Conservation (phyloP, 1,139 yeast species). For the Nematodospora anomalae region DNA sequence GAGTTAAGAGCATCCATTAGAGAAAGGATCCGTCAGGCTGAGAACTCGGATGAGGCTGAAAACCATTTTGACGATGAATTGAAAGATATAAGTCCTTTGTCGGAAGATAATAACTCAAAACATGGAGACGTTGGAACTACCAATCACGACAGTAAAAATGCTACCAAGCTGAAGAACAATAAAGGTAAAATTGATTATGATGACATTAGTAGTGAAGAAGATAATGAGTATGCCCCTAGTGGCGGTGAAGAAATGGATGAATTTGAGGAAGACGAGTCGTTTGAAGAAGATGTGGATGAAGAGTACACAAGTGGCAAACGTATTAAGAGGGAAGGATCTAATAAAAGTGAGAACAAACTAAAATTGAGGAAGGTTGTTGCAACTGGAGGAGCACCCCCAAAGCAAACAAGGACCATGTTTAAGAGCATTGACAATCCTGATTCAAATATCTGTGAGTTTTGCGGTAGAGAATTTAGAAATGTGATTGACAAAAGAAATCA, state of each 20-base stretch:
- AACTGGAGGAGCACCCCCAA: slow-evolving; percentile 6
- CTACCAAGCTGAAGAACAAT: slow-evolving; percentile 11
- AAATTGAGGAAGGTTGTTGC: neutral
- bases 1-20: slow-evolving; percentile 15
- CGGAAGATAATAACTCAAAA: neutral
- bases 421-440: slow-evolving; percentile 15
- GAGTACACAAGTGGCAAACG: slow-evolving; percentile 8
- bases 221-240: slow-evolving; percentile 7
- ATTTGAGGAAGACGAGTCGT: slow-evolving; percentile 8
- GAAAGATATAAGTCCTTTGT: slow-evolving; percentile 1
- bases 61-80: slow-evolving; percentile 4
- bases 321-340: slow-evolving; percentile 2
- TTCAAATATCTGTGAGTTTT: slow-evolving; percentile 15
- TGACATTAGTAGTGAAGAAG: slow-evolving; percentile 9
- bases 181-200: slow-evolving; percentile 4
- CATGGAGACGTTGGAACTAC: slow-evolving; percentile 4
- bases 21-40: slow-evolving; percentile 10
- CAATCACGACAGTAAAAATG: slow-evolving; percentile 6
- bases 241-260: slow-evolving; percentile 6
- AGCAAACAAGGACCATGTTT: slow-evolving; percentile 16
- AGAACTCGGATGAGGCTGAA: slow-evolving; percentile 7
- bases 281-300: slow-evolving; percentile 9
- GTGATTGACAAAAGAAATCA: slow-evolving; percentile 18
- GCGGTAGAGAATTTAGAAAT: slow-evolving; percentile 15
- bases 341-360: neutral